Conservation (phyloP, 2,329 filamentous ascomycete genomes). For the Ceratocystis cubensis region DNA sequence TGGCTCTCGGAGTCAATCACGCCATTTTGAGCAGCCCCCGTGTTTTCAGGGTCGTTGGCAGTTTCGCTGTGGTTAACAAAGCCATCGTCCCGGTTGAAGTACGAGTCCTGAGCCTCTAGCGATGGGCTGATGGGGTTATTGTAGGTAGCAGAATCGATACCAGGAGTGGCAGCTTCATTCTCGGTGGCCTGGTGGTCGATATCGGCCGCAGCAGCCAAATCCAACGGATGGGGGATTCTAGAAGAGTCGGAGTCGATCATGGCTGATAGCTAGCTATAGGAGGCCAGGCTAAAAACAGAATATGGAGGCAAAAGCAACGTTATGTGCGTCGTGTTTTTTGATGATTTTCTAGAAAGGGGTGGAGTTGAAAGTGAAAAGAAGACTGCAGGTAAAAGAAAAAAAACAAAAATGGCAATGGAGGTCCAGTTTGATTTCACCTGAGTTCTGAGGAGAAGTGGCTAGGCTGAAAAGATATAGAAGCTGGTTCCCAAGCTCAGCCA, state of each 20-base stretch:
- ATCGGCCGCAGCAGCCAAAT: constrained; percentile 10
- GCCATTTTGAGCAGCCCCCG: constrained; percentile 1
- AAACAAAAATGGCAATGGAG: not conserved
- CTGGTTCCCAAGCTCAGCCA: not conserved
- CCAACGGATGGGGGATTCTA: constrained; percentile 17
- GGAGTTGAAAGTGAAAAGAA: not conserved
- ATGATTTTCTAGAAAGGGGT: not conserved
- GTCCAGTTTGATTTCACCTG: not conserved
- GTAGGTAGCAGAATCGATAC: constrained; percentile 26
- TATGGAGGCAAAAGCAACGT: not conserved
- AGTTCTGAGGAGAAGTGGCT: not conserved
- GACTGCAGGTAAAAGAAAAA: not conserved
- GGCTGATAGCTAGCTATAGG: not conserved
- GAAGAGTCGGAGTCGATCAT: constrained; percentile 11
- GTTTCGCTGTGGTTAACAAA: constrained; percentile 8
- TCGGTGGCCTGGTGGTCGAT: constrained; percentile 21
- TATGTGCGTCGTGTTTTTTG: not conserved
- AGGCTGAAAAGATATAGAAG: not conserved
- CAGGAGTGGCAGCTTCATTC: constrained; percentile 26
- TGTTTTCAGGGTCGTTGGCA: constrained; percentile 2
- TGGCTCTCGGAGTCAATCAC: constrained; percentile 11
- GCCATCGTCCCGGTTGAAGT: constrained; percentile 24
- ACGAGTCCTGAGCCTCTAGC: constrained; percentile 22
- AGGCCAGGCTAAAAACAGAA: not conserved
- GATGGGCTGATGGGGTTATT: constrained; percentile 20